Base-by-base conservation (phyloP, 768 basidiomycete species). In the Termitomyces sp. region DNA sequence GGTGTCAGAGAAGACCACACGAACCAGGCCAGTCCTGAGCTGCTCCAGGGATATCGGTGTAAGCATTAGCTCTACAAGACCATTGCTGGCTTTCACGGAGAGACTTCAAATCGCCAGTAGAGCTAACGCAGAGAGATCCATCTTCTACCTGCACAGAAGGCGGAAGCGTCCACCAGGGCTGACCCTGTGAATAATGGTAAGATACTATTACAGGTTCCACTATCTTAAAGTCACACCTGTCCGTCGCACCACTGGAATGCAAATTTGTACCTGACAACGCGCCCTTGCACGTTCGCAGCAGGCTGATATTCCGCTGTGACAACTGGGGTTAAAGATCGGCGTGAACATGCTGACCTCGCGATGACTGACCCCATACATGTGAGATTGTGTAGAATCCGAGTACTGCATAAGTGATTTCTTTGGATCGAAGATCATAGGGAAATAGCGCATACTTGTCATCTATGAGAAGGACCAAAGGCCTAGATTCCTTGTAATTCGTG, bases 171-270 rank as follows among this genome's bases (percentile, higher is more conserved):
- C 82, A 83, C 82, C 81, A 83, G 28, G 81, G 81, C 22, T 71
- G 66, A 12, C 80, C 81, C 81, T 82, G 28, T 4, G 20, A 3
- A 24, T 12, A 48, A 51, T 20, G 18, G 38, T 40, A 15, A 32
- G 57, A 42, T 42, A 32, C 3, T 4, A 44, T 7, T 4, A 3
- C 39, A 40, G 8, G 20, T 7, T 46, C 46, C 33, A 35, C 56
- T 48, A 16, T 36, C 28, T 40, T 35, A 35, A 15, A 53, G 40
- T 22, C 66, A 56, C 65, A 73, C 90, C 75, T 93, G 92, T 46
- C 78, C 81, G 62, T 87, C 82, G 64, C 90, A 91, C 91, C 91
- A 94, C 65, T 89, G 88, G 65, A 94, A 94, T 5, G 88, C 86
- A 66, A 94, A 92, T 70, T 93, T 94, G 70, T 85, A 91, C 7